phyloP scores from a whole-genome alignment of 2,329 filamentous ascomycete genomes.

The Knoxdaviesia proteae region DNA sequence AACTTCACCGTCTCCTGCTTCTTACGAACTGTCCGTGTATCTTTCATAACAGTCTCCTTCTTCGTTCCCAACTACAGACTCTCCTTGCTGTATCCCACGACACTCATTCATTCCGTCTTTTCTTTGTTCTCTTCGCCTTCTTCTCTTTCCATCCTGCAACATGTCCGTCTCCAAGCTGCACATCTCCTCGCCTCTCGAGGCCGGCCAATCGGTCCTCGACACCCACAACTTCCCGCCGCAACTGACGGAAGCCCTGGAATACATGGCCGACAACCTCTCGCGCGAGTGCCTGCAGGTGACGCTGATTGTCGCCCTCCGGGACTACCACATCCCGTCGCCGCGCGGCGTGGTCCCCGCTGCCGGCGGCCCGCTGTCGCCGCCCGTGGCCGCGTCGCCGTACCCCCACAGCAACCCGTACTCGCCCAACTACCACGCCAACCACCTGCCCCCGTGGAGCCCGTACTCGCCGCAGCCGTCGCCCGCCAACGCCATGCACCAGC shows the following conservation, averaged over 20 bases:
- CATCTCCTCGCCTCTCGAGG: constrained; percentile 44
- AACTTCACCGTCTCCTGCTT: background rate
- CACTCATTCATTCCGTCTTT: background rate
- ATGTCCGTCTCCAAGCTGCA: constrained; percentile 28
- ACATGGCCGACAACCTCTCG: constrained; percentile 32
- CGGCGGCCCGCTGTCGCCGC: constrained; percentile 4
- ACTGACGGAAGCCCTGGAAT: constrained; percentile 33
- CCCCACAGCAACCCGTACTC: background rate
- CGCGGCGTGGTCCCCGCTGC: constrained; percentile 8
- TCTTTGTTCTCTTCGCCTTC: background rate
- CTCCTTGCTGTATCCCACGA: background rate
- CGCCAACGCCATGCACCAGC: too few species aligned
- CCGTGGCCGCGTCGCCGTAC: constrained; percentile 4
- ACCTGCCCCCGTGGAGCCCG: too few species aligned
- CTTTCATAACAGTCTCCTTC: background rate
- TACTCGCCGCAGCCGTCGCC: too few species aligned
- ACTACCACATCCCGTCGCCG: constrained; percentile 28
- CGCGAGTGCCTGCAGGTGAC: constrained; percentile 34
- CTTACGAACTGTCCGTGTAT: background rate
- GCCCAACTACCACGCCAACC: too few species aligned
- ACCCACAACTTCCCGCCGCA: constrained; percentile 33
- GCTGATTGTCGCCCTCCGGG: constrained; percentile 33
- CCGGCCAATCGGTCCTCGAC: constrained; percentile 37
- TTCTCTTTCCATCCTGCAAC: constrained; percentile 2
- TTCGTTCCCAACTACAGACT: constrained; percentile 3